These are phyloP conservation scores for Canavalia gladiata DNA, from an alignment of 306 rosid genomes.

Conservation along the genomic window DNA sequence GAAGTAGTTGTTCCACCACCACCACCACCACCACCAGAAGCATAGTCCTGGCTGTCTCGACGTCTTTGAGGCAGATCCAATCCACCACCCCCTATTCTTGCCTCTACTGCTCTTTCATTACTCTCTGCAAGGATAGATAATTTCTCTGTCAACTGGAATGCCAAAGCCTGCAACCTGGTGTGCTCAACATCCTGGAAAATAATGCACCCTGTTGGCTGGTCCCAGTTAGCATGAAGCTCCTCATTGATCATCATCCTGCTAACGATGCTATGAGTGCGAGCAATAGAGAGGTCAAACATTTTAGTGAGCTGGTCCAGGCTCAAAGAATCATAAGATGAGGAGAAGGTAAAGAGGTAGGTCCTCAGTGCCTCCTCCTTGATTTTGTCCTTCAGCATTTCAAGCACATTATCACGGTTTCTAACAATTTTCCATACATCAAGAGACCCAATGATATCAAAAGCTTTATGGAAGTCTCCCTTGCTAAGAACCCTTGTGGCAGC, in stretches of 20 bases:
- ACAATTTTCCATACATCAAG: slow-evolving; percentile 92
- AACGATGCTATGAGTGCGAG: slow-evolving; percentile 71
- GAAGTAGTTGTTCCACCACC: slow-evolving; percentile 41
- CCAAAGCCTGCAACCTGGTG: slow-evolving; percentile 78
- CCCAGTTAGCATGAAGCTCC: slow-evolving; percentile 89
- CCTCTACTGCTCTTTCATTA: slow-evolving; percentile 92
- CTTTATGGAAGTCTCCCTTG: slow-evolving; percentile 80
- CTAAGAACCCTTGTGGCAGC: slow-evolving; percentile 86
- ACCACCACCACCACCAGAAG: slow-evolving; percentile 52
- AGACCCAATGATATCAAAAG: slow-evolving; percentile 72
- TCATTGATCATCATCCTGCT: slow-evolving; percentile 95
- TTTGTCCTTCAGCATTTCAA: slow-evolving; percentile 81
- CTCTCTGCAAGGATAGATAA: slow-evolving; percentile 81
- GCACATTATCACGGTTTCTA: slow-evolving; percentile 62
- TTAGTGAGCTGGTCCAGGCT: slow-evolving; percentile 75
- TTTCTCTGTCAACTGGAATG: slow-evolving; percentile 89
- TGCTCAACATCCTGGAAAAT: slow-evolving; percentile 66
- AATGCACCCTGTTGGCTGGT: slow-evolving; percentile 67
- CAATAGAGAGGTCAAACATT: slow-evolving; percentile 76
- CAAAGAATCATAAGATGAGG: slow-evolving; percentile 80
- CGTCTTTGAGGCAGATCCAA: slow-evolving; percentile 81
- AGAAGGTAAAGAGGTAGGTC: slow-evolving; percentile 84
- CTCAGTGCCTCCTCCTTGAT: slow-evolving; percentile 94
- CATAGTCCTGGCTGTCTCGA: slow-evolving; percentile 86
- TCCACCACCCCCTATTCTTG: slow-evolving; percentile 84